Base-by-base conservation (phyloP, 1,284 basidiomycete species). In the Gymnopus androsaceus region DNA sequence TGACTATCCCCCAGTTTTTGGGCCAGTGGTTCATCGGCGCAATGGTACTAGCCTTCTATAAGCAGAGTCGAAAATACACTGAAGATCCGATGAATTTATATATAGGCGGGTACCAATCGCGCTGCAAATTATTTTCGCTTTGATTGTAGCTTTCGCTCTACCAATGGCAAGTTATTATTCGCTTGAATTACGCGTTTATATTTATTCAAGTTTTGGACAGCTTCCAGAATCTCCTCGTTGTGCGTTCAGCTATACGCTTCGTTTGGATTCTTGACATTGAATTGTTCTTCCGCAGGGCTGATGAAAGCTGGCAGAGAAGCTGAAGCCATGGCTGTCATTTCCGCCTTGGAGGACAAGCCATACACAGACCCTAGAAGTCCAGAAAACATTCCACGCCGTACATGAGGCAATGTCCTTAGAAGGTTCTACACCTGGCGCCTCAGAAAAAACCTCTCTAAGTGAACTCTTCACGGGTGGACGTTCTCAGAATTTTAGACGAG, bases 171-270 rank as follows among this genome's bases (percentile, higher is more conserved):
- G 81, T 75, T 33, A 6, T 30, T 6, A 21, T 47, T 1, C 15
- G 8, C 5, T 15, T 25, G 17, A 42, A 42, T 14, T 7, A 30
- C 2, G 9, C 47, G 34, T 11, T 14, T 1, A 45, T 53, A n/a
- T 17, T 56, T 27, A 60, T 33, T 33, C 12, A 23, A 25, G 15
- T 8, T 44, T 51, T 21, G n/a, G 7, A 31, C 21, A 82, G 80
- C 75, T 89, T 27, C 87, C 86, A 37, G 88, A 90, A 67, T 88
- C 85, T 9, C 88, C 87, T 11, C 77, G 88, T 68, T 90, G 83
- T 50, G 27, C 23, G 48, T 38, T 6, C n/a, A 7, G 25, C 67
- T 67, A 52, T 23, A 59, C 1, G 19, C 17, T 17, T 17, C 19
- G 48, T 42, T 25, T 51, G 5, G 36, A 21, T 51, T 31, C 11